Percentiles rank a stretch among this genome's conserved stretches.
Evolutionary conservation across 768 basidiomycete genomes (phyloP).

Genomic region (Leccinum variicolor): DNA sequence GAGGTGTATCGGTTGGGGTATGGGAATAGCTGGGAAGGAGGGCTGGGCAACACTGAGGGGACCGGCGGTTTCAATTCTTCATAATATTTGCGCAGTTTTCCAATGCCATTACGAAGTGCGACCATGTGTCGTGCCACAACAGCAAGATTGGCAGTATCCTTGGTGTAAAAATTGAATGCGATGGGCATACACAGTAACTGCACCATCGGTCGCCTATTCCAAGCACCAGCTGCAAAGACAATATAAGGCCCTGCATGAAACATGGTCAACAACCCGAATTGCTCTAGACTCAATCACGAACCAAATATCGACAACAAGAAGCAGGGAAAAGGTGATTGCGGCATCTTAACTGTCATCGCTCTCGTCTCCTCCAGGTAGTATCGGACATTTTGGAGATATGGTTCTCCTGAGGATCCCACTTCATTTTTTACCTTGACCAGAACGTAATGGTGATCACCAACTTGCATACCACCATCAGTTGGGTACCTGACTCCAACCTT

Average conservation of each 20-base stretch:
- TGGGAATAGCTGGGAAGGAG: background rate
- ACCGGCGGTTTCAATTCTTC: background rate
- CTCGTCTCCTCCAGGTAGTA: conserved; percentile 22
- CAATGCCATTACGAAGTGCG: background rate
- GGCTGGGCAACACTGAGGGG: background rate
- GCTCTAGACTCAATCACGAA: background rate
- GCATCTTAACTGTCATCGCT: background rate
- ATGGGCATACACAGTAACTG: background rate
- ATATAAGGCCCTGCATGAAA: conserved; percentile 23
- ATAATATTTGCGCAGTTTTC: conserved; percentile 23
- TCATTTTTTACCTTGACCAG: conserved; percentile 24
- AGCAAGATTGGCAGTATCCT: background rate
- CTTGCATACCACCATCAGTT: no score
- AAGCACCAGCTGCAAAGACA: conserved; percentile 26
- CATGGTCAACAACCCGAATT: background rate
- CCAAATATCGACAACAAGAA: no score
- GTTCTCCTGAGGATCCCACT: conserved; percentile 19
- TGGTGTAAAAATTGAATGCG: conserved; percentile 20
- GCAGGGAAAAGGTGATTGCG: background rate
- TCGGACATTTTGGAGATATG: conserved; percentile 19
- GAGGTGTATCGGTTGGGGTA: conserved; percentile 7
- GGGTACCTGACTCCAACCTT: no score
- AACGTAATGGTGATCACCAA: background rate
- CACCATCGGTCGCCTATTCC: conserved; percentile 19
- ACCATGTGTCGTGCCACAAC: background rate